Evolutionary conservation across 108 stramenopile species (phyloP).

Genomic region (Bacterosira constricta): DNA sequence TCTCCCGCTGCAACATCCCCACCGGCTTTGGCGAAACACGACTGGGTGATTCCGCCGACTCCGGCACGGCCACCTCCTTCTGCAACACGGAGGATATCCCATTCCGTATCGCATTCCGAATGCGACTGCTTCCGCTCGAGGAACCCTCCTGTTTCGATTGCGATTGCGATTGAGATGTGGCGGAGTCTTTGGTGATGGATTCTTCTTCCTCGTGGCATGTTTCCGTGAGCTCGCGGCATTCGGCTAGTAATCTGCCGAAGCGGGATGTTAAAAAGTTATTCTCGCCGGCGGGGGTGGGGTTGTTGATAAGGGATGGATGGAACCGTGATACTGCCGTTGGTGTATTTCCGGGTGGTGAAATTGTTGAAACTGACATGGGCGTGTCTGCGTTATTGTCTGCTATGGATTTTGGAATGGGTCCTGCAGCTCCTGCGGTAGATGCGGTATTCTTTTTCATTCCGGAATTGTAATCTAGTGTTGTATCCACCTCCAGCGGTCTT

Average conservation of each 20-base stretch:
- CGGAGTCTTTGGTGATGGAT: not conserved
- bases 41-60: not conserved
- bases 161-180: constrained; percentile 1
- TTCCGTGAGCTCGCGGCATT: constrained; percentile 44
- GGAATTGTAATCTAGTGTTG: not conserved
- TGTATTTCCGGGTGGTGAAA: not conserved
- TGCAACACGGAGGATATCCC: not conserved
- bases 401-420: not conserved
- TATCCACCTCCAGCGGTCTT: not conserved
- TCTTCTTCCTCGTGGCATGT: no score
- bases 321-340: not conserved
- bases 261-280: constrained; percentile 18
- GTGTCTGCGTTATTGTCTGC: not conserved
- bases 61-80: not conserved
- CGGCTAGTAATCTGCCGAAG: constrained; percentile 41
- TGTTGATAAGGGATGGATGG: constrained; percentile 1
- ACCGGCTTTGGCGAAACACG: not conserved
- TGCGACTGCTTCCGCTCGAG: not conserved
- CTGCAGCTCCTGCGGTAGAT: not conserved
- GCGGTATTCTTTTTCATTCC: not conserved
- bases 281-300: constrained; percentile 1
- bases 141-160: not conserved
- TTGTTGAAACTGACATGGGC: constrained; percentile 8
- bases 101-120: no score
- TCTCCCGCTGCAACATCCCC: not conserved